Conservation (phyloP, 148 eudicot species). For the Rhododendron ovatum region DNA sequence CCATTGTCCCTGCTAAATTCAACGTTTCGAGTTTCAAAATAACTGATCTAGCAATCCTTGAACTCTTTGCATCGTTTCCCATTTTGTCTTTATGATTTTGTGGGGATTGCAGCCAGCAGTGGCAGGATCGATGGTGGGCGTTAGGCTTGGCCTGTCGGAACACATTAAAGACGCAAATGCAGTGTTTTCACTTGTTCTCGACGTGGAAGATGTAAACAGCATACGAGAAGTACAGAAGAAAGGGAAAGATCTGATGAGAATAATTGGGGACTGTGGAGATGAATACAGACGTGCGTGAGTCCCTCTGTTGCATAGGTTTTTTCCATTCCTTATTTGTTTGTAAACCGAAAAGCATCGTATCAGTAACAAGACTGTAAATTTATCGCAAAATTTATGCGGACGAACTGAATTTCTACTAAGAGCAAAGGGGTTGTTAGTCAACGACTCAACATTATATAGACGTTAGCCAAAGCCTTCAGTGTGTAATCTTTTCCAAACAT, state of each 20-base stretch:
- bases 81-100: neutral
- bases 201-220: constrained; percentile 65
- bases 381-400: neutral
- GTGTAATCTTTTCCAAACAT: neutral
- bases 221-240: constrained; percentile 57
- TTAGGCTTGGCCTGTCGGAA: constrained; percentile 83
- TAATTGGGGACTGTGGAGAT: constrained; percentile 96
- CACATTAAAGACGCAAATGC: constrained; percentile 67
- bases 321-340: neutral
- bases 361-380: neutral
- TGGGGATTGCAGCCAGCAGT: constrained; percentile 66
- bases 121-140: constrained; percentile 96
- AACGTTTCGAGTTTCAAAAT: neutral
- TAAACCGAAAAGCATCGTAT: neutral
- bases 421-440: neutral
- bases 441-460: neutral
- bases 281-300: constrained; percentile 68
- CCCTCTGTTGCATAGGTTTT: neutral
- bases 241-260: constrained; percentile 71
- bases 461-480: neutral
- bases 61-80: neutral
- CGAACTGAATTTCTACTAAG: neutral
- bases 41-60: neutral
- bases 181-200: constrained; percentile 74
- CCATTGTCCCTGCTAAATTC: neutral